These are phyloP conservation scores for Amanita polypyramis DNA, from an alignment of 768 basidiomycete genomes.

Conservation along the genomic window DNA sequence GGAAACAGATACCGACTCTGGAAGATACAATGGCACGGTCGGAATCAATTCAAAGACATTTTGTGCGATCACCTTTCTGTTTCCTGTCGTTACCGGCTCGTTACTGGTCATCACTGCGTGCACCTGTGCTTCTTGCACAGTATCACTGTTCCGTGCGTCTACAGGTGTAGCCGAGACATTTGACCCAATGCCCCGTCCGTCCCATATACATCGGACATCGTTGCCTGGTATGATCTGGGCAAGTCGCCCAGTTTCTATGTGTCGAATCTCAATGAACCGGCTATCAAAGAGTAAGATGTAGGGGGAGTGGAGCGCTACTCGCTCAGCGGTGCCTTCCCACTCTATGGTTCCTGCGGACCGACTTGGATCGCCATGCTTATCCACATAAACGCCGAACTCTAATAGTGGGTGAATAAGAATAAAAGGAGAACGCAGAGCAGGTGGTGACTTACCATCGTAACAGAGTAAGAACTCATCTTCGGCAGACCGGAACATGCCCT, in stretches of 20 bases:
- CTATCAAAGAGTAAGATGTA: constrained; percentile 83
- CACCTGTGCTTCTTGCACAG: constrained; percentile 69
- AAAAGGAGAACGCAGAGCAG: neutral
- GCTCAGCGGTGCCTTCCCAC: constrained; percentile 90
- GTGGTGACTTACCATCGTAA: constrained; percentile 57
- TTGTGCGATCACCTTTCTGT: constrained; percentile 47
- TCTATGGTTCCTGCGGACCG: constrained; percentile 66
- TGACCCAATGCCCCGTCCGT: constrained; percentile 35
- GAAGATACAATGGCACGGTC: constrained; percentile 49
- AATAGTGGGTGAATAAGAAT: neutral
- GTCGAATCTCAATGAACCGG: constrained; percentile 85
- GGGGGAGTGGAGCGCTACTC: constrained; percentile 81
- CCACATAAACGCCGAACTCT: constrained; percentile 91
- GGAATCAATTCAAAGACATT: constrained; percentile 75
- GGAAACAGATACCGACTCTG: constrained; percentile 1
- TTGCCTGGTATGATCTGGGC: constrained; percentile 75
- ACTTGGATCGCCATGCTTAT: constrained; percentile 84
- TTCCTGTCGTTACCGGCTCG: constrained; percentile 23
- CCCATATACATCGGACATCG: constrained; percentile 84
- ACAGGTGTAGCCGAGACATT: constrained; percentile 1
- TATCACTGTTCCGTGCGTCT: constrained; percentile 13
- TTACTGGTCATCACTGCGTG: constrained; percentile 74
- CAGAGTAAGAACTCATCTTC: constrained; percentile 87
- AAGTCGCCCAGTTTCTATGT: constrained; percentile 70
- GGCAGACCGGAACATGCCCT: constrained; percentile 83